Evolutionary conservation across 208 protist genomes (phyloP).

Genomic region (Acanthamoeba healyi): DNA sequence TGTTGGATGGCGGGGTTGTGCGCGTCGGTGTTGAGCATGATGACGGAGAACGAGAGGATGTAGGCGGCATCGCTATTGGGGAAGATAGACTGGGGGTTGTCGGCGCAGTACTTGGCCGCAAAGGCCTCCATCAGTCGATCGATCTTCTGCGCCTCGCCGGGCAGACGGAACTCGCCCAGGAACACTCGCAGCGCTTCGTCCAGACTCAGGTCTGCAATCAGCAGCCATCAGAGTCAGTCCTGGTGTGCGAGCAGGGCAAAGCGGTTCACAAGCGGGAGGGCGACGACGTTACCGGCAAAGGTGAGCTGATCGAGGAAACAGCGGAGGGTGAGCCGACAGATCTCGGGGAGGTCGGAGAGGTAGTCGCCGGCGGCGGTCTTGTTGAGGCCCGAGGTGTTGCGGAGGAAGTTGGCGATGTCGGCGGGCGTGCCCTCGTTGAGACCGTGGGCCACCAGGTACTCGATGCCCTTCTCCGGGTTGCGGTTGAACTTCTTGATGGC

Average conservation of each 20-base stretch:
- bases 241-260: too few relatives aligned
- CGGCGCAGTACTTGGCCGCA: constrained; percentile 90
- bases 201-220: constrained; percentile 77
- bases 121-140: constrained; percentile 96
- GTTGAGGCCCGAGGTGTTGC: constrained; percentile 76
- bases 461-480: constrained; percentile 85
- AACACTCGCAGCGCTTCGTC: constrained; percentile 91
- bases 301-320: constrained; percentile 5
- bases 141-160: constrained; percentile 95
- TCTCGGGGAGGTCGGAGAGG: constrained; percentile 84
- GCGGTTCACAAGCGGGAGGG: too few relatives aligned
- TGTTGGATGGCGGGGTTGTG: constrained; percentile 94
- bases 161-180: constrained; percentile 92
- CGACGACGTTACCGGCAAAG: constrained; percentile 25
- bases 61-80: constrained; percentile 90
- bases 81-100: constrained; percentile 84
- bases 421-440: constrained; percentile 79
- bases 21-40: constrained; percentile 99
- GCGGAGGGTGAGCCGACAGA: not conserved
- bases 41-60: constrained; percentile 98
- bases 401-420: constrained; percentile 82
- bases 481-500: constrained; percentile 83
- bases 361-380: constrained; percentile 89
- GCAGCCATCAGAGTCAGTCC: constrained; percentile 82
- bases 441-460: constrained; percentile 81